Conservation (phyloP, 257 asterid genomes). For the Solanum clarkiae region DNA sequence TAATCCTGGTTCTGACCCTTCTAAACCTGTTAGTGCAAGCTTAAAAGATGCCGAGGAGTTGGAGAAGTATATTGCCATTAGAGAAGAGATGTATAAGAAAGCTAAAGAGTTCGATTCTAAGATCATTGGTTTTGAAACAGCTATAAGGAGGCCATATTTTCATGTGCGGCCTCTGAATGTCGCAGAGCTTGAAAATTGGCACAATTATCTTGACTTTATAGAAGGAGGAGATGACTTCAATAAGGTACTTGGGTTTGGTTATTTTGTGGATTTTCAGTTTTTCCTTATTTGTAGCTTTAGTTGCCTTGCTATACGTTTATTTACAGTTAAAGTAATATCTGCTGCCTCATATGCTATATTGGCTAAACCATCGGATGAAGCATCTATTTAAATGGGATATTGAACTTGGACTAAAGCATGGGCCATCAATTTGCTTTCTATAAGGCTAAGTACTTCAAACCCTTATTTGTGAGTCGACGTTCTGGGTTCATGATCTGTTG, state of each 20-base stretch:
- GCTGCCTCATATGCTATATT: constrained; percentile 86
- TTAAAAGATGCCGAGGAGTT: constrained; percentile 91
- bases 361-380: constrained; percentile 97
- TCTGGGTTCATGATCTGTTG: constrained; percentile 84
- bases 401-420: constrained; percentile 99
- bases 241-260: constrained; percentile 56
- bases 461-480: constrained; percentile 92
- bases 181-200: constrained; percentile 98
- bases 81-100: constrained; percentile 84
- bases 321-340: constrained; percentile 90
- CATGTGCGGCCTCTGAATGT: constrained; percentile 89
- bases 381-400: constrained; percentile 80
- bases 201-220: constrained; percentile 74
- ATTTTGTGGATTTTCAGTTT: constrained; percentile 17
- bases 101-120: constrained; percentile 88
- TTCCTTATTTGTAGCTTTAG: constrained; percentile 59
- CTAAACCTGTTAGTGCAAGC: constrained; percentile 54
- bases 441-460: constrained; percentile 98
- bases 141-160: constrained; percentile 93
- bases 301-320: constrained; percentile 78
- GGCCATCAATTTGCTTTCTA: constrained; percentile 89
- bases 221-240: constrained; percentile 80
- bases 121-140: constrained; percentile 90
- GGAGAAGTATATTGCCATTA: constrained; percentile 85
- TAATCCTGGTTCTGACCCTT: constrained; percentile 38